Base-by-base conservation (phyloP, 352 stramenopile genomes). In the Phytophthora foliorum region DNA sequence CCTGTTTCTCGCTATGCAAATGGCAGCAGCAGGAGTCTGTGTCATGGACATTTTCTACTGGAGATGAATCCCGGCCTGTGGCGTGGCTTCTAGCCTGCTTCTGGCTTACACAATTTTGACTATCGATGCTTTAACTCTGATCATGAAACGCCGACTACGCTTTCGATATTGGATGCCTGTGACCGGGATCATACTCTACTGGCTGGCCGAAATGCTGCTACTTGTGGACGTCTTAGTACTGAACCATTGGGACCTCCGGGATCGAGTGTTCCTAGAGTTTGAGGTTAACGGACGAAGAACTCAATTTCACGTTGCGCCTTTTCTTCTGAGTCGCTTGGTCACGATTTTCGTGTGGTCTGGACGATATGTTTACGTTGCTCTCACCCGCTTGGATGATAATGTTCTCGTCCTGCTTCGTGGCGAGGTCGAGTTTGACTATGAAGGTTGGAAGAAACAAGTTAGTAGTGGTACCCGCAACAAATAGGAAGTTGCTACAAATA, bases 341-440 rank as follows among this genome's bases (percentile, higher is more conserved):
- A 67, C 59, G 2, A 50, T 61, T 16, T 56, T 54, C n/a, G 32
- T 67, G 2, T 67, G 49, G 59, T 55, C 22, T 3, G 44, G 41
- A 6, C 60, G 51, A 10, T 51, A 51, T 25, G 39, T 41, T 17
- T 61, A 68, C 60, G 32, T 42, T 6, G 39, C 53, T 1, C 21
- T 56, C 10, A 62, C 41, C 22, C 51, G 60, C 3, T 24, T 39
- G 27, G 45, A 60, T 24, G 51, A 62, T 14, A 50, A 53, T n/a
- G 45, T 31, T 3, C 42, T 68, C 8, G 42, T 68, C 14, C 36
- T 68, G 16, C 42, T 68, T n/a, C 60, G 44, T 42, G 60, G 60
- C 0, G 25, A 68, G 17, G 31, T 62, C 1, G 42, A 62, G 34
- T 68, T 62, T n/a, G 42, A 68, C 41, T 68, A 68, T 22, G 50